Evolutionary conservation across 768 basidiomycete species (phyloP), one percentile per base, ranked within the genome.

Genomic region (Boletus eberwhitei): DNA sequence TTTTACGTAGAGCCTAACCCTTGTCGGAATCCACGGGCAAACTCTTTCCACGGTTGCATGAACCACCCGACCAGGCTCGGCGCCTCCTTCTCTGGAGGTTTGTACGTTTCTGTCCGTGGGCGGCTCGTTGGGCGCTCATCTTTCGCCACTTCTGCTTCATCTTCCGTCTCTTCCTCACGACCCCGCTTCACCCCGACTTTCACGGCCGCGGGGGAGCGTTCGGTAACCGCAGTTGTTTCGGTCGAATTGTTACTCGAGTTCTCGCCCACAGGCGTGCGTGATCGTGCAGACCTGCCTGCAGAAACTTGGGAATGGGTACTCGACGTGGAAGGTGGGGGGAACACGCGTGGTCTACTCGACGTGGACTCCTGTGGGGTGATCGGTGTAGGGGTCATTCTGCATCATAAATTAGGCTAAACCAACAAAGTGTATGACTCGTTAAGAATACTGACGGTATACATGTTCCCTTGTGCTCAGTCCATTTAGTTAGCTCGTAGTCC

Each of bases 11-110:
- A 46, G 12, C 58, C 59, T 59, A 85, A 68, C 62, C 83, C 82
- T 69, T 87, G 84, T 59, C 79, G 80, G 72, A 88, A 87, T 19
- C 86, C 86, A 58, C 80, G 78, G 51, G 84, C 74, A 65, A 88
- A 87, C 7, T 82, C 80, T 63, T 79, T 77, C 69, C 87, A 74
- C 6, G 86, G 86, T 38, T 80, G 72, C 67, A 81, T 70, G 62
- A 87, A 75, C 86, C 83, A 86, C 34, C 80, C 80, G 50, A 83
- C 63, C 34, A 77, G 58, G 41, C 73, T 73, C n/a, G 80, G 78
- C 7, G 74, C 65, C 29, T 82, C 79, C 56, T 65, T 72, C 54
- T 71, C 65, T 4, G 81, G 75, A 0, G 76, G 73, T 40, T 68
- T 64, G 67, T 81, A 80, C 0, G 64, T 68, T 48, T 77, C 79